Conservation (phyloP, 2,329 filamentous ascomycete genomes). For the Sporothrix phasma region DNA sequence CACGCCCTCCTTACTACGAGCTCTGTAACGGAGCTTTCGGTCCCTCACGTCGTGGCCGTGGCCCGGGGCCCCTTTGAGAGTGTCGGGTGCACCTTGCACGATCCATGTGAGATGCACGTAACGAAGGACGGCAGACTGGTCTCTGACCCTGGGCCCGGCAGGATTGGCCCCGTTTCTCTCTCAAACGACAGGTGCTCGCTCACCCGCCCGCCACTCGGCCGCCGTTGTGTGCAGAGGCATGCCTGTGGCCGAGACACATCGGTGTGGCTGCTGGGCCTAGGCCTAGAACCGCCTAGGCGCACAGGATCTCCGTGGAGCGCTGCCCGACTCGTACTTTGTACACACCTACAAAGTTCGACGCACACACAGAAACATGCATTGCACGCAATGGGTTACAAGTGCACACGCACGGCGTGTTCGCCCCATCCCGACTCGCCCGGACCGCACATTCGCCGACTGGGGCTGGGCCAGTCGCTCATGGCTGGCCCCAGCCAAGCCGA, state of each 20-base stretch:
- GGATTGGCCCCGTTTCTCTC: neutral
- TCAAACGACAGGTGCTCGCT: neutral
- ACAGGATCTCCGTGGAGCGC: neutral
- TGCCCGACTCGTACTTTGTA: too few species aligned
- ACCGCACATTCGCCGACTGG: neutral
- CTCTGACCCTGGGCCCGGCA: neutral
- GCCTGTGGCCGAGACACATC: constrained; percentile 2
- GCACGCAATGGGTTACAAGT: too few species aligned
- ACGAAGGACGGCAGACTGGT: neutral
- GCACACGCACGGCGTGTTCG: neutral
- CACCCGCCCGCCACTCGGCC: neutral
- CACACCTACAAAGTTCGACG: too few species aligned
- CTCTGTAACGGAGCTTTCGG: neutral
- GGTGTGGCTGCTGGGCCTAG: neutral
- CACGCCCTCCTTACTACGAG: neutral
- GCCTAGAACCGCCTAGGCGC: neutral
- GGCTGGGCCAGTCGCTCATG: neutral
- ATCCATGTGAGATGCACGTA: too few species aligned
- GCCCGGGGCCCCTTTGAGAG: neutral
- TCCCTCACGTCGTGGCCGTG: neutral
- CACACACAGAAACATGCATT: too few species aligned
- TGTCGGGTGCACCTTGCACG: neutral
- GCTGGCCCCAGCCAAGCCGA: too few species aligned
- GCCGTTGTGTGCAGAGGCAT: neutral
- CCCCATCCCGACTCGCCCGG: neutral